These are phyloP conservation scores for Picea glauca DNA, from an alignment of 75 land plant species.

Conservation along the genomic window DNA sequence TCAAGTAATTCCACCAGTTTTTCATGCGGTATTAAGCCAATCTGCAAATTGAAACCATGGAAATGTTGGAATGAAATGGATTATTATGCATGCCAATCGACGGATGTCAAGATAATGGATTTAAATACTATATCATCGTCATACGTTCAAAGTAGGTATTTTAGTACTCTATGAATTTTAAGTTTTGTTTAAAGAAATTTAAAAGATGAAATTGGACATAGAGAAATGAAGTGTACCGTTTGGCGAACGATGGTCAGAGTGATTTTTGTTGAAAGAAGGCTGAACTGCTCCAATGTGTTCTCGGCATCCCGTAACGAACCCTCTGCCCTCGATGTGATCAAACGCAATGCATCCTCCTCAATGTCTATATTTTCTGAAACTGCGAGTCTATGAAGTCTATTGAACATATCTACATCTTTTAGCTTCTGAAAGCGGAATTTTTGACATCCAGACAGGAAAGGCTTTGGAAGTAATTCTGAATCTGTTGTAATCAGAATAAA, in stretches of 20 bases:
- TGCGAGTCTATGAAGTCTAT: slow-evolving; percentile 39
- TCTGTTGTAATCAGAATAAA: slow-evolving; percentile 71
- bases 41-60: slow-evolving; percentile 29
- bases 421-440: slow-evolving; percentile 65
- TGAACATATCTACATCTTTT: slow-evolving; percentile 48
- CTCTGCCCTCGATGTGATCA: slow-evolving; percentile 60
- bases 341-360: slow-evolving; percentile 57
- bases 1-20: slow-evolving; percentile 59
- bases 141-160: too few species aligned
- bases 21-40: slow-evolving; percentile 59
- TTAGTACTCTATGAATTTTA: too few species aligned
- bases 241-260: slow-evolving; percentile 46
- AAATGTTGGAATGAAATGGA: neutral
- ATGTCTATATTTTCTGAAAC: slow-evolving; percentile 52
- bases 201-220: neutral
- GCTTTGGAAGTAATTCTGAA: slow-evolving; percentile 57
- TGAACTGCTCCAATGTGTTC: slow-evolving; percentile 72
- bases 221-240: slow-evolving; percentile 11
- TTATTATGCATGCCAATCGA: neutral
- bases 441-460: slow-evolving; percentile 61
- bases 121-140: too few species aligned
- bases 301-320: slow-evolving; percentile 90
- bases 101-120: neutral
- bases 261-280: slow-evolving; percentile 59
- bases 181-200: too few species aligned